Evolutionary conservation across 768 basidiomycete species (phyloP), one percentile per base, ranked within the genome.

Genomic region (Lepiota subincarnata): DNA sequence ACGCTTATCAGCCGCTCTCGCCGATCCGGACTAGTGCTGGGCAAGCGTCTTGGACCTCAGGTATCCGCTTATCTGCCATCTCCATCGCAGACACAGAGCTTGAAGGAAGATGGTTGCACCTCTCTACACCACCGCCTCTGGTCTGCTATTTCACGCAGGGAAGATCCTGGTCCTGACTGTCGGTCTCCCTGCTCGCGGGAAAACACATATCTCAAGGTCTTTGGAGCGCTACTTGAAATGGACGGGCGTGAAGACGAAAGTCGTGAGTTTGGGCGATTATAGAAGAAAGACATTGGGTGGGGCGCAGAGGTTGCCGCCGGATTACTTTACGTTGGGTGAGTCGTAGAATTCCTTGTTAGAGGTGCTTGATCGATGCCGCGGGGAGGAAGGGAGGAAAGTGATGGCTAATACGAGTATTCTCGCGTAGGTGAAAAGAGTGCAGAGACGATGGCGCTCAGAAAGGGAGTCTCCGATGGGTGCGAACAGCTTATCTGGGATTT

Each of bases 221-320:
- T 78, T 98, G 11, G 96, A 98, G 68, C 84, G 97, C n/a, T 99
- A 99, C 70, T 80, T 99, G 1, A 80, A 93, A 68, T 99, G 97
- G 97, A 90, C 92, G 69, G 97, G 97, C 26, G 91, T 99, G 50
- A 98, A 96, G 70, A 96, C 93, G 0, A 83, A 88, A 58, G 97
- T 98, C 50, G 86, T 98, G 52, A 95, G 93, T 5, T 75, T 99
- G 8, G 97, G 97, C 18, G 97, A 99, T 70, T 94, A 96, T 69
- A 82, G 97, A 42, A 73, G 97, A 48, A 92, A 92, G 76, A 82
- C 85, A 0, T 73, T 98, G 13, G 97, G 97, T 6, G 87, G 89
- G 0, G 89, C 93, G 0, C 81, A 92, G 70, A 84, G 86, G 45
- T 74, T 99, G 4, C 97, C 97, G 0, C 72, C 84, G 0, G 97